Percentiles rank a stretch among this genome's conserved stretches.
phyloP scores from a whole-genome alignment of 75 land plant genomes.

The Adiantum capillusveneris region DNA sequence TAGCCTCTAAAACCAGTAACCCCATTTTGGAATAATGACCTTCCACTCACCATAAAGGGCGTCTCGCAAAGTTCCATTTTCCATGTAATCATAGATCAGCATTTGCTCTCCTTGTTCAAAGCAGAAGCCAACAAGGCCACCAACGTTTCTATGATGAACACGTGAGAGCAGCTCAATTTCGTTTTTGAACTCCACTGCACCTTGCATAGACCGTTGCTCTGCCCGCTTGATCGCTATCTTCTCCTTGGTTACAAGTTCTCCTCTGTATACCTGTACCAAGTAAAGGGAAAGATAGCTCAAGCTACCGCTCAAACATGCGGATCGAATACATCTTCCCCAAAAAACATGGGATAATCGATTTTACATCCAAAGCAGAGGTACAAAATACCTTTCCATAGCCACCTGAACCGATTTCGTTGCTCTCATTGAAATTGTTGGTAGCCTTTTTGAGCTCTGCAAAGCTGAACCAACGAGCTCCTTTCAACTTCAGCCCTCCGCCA shows the following conservation, averaged over 20 bases:
- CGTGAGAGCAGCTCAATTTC: constrained; percentile 70
- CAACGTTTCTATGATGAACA: constrained; percentile 70
- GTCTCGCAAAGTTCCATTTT: constrained; percentile 53
- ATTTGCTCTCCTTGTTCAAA: constrained; percentile 73
- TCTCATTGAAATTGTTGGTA: constrained; percentile 54
- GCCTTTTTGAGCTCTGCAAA: constrained; percentile 64
- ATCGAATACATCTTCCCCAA: neutral
- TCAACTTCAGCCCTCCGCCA: constrained; percentile 66
- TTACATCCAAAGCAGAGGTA: neutral
- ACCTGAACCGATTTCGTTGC: constrained; percentile 69
- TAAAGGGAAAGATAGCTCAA: neutral
- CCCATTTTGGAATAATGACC: too few species aligned
- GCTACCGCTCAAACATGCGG: neutral
- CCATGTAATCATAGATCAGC: constrained; percentile 65
- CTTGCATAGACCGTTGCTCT: constrained; percentile 57
- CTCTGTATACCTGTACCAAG: constrained; percentile 62
- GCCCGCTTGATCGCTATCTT: constrained; percentile 77
- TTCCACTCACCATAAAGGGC: constrained; percentile 55
- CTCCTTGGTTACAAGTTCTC: constrained; percentile 40
- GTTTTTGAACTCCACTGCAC: constrained; percentile 52
- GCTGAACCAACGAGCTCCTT: constrained; percentile 78
- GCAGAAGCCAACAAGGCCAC: constrained; percentile 70
- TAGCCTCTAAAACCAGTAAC: too few species aligned
- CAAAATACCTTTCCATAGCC: constrained; percentile 79
- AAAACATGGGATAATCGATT: neutral